Base-by-base conservation (phyloP, 345 rosid species). In the Corchorus capsularis region DNA sequence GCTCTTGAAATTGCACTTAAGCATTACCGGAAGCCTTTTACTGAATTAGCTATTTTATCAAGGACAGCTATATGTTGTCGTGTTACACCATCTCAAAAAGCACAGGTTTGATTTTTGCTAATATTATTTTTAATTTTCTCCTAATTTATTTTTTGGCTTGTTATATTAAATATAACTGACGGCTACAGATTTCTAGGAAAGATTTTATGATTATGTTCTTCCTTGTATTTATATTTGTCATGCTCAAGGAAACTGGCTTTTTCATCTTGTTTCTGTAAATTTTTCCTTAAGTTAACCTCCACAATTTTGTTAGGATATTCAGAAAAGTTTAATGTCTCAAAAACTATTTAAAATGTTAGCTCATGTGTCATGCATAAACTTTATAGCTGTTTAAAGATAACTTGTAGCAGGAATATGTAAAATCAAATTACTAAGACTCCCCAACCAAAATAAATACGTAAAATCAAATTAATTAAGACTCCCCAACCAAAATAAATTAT, bases 41-140 rank as follows among this genome's bases (percentile, higher is more conserved):
- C 94, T 69, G 99, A 96, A 79, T 82, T 96, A 82, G 98, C 98
- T 79, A 90, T 92, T 84, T 84, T 92, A 79, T 91, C 97, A 54
- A 92, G 97, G 88, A 96, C 99, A 80, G 99, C 99, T 62, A 92
- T 94, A 77, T 96, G 99, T 85, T 93, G 99, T 69, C 98, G 97
- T 22, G 97, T 94, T 82, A 94, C 98, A 72, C 99, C 98, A 72
- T 93, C 99, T 16, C 99, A 96, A 68, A 96, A 96, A 77, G 99
- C 98, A 49, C 99, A 96, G 99, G 99, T 96, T 63, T 45, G 37
- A 9, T 9, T 62, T 74, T 69, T 69, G 22, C 35, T 17, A n/a
- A 27, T 69, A 15, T 62, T 32, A 63, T 47, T 32, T 62, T 47
- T 49, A 17, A 19, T 47, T 20, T 59, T 54, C 64, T 10, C 43